Conservation (phyloP, 169 alveolate species). For the Fabrea salina region DNA sequence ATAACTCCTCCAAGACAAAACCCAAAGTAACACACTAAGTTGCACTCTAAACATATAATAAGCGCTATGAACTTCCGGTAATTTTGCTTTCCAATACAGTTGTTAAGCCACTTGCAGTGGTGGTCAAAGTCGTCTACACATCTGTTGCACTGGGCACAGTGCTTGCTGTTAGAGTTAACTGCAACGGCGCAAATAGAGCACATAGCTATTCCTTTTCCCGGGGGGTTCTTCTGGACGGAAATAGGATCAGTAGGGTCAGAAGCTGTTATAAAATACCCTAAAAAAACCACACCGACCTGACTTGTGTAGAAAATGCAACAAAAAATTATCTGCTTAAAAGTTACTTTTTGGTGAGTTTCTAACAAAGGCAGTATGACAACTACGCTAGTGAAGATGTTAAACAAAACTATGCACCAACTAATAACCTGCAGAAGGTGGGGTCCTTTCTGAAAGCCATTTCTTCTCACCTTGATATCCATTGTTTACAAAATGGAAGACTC, state of each 20-base stretch:
- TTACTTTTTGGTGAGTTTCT: not conserved
- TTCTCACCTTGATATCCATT: not conserved
- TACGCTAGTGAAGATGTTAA: not conserved
- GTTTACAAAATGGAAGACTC: no score
- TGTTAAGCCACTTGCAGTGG: conserved; percentile 90
- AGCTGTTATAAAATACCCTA: not conserved
- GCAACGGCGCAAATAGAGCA: conserved; percentile 4
- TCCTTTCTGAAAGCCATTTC: not conserved
- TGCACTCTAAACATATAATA: not conserved
- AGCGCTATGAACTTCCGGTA: conserved; percentile 47
- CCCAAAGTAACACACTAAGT: not conserved
- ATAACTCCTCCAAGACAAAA: not conserved
- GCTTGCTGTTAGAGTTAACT: conserved; percentile 51
- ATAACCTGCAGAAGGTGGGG: not conserved
- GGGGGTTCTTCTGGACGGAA: not conserved
- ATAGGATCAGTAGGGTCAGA: conserved; percentile 27
- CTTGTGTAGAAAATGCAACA: not conserved
- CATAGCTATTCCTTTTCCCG: not conserved
- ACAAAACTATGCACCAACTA: not conserved
- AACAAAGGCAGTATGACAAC: not conserved
- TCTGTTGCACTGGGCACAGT: conserved; percentile 86
- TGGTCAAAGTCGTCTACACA: conserved; percentile 87
- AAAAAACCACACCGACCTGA: not conserved
- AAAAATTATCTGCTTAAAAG: not conserved
- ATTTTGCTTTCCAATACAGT: conserved; percentile 84